Percentiles rank a stretch among this genome's conserved stretches.
phyloP scores from a whole-genome alignment of 768 basidiomycete genomes.

The Hydnomerulius pinastri region DNA sequence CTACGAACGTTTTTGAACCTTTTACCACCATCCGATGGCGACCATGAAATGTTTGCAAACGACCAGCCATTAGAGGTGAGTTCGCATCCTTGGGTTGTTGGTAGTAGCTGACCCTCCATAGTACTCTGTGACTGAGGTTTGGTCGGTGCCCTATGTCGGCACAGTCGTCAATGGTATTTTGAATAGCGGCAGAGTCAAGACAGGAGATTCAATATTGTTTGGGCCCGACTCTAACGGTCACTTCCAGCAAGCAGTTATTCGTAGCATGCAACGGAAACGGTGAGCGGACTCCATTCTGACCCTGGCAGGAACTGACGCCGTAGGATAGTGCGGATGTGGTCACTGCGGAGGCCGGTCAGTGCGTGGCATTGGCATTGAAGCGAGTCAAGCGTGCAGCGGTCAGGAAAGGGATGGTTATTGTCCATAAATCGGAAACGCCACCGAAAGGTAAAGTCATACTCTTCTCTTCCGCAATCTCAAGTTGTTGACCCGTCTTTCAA shows the following conservation, averaged over 20 bases:
- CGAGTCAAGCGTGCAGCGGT: conserved; percentile 78
- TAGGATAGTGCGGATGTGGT: conserved; percentile 69
- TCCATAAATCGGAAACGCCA: conserved; percentile 74
- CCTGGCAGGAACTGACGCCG: neutral
- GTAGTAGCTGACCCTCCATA: conserved; percentile 31
- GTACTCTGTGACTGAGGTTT: conserved; percentile 86
- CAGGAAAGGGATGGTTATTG: conserved; percentile 93
- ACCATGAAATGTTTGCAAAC: conserved; percentile 75
- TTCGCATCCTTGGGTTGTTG: neutral
- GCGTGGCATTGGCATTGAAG: conserved; percentile 91
- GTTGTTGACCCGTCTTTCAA: conserved; percentile 23
- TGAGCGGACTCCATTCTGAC: conserved; percentile 30
- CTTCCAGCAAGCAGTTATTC: conserved; percentile 76
- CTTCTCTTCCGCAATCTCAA: neutral
- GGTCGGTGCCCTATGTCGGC: conserved; percentile 86
- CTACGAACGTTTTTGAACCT: conserved; percentile 90
- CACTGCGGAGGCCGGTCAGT: conserved; percentile 92
- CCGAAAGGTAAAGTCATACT: conserved; percentile 60
- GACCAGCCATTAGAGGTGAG: conserved; percentile 79
- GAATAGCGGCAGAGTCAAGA: conserved; percentile 71
- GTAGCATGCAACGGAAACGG: conserved; percentile 94
- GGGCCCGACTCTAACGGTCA: conserved; percentile 94
- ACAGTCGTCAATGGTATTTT: conserved; percentile 86
- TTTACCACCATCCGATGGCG: conserved; percentile 83
- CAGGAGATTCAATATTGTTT: conserved; percentile 79